Base-by-base conservation (phyloP, 768 basidiomycete genomes). In the Panaeolus papilionaceus region DNA sequence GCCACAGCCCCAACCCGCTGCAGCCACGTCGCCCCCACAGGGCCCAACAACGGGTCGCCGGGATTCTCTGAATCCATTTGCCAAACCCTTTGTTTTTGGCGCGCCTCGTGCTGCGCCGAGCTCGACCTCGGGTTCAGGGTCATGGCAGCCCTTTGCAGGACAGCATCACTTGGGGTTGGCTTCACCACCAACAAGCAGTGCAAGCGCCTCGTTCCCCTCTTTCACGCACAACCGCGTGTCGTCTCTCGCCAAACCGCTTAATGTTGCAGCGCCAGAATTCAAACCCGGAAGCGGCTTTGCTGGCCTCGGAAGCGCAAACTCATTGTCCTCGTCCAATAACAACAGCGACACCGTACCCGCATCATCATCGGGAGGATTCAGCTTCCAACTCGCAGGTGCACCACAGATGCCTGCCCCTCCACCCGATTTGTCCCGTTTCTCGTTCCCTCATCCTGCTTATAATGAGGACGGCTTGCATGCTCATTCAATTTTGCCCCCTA, bases 61-160 rank as follows among this genome's bases (percentile, higher is more conserved):
- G 40, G 82, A 84, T 42, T 78, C 85, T 2, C 83, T 94, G 62
- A 95, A 95, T 75, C 94, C 94, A 0, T 83, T 87, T 62, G 94
- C 94, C 6, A 93, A 92, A 74, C 92, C 94, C 0, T 95, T 95
- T 70, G 89, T 94, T 9, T 95, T 95, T 75, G 92, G 92, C 64
- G 68, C 79, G 39, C 76, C 73, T 45, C 78, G 76, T 76, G 62
- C 64, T 38, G 54, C 40, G 14, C 45, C 42, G 18, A 67, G 38
- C 1, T 45, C 66, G 18, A 63, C 38, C 18, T 28, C 69, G 11
- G 63, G 54, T 38, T 66, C 70, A 23, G 67, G 64, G 37, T 68
- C 75, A 2, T 75, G 72, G 71, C 64, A 71, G 23, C 67, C 69
- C 20, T 67, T 68, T 18, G 68, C 65, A 54, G 71, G 58, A 42